Evolutionary conservation across 306 rosid genomes (phyloP).

Genomic region (Oemleria cerasiformis): DNA sequence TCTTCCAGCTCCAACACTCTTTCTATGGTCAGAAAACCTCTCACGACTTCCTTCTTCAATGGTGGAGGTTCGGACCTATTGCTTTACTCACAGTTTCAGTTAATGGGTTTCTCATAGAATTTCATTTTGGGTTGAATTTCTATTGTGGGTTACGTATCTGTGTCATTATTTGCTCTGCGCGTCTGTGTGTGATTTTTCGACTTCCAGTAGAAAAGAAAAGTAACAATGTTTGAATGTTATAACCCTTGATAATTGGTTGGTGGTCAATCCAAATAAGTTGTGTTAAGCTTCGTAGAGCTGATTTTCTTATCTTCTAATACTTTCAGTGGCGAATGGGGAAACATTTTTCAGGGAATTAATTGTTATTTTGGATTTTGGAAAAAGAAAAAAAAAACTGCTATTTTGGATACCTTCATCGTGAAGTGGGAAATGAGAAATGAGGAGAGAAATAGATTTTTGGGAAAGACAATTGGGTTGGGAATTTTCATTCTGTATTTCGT

Average conservation of each 20-base stretch:
- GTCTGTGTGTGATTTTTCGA: background rate
- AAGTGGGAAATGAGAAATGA: background rate
- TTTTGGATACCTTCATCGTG: background rate
- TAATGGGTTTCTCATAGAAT: background rate
- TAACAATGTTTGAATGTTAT: background rate
- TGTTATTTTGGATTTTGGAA: too few relatives aligned
- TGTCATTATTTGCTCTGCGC: background rate
- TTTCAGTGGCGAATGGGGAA: background rate
- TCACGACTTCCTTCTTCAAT: slow-evolving; percentile 54
- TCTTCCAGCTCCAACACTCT: slow-evolving; percentile 44
- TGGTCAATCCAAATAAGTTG: background rate
- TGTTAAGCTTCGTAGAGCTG: background rate
- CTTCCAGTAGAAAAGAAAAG: background rate
- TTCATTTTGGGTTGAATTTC: background rate
- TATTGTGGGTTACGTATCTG: background rate
- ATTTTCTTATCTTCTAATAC: background rate
- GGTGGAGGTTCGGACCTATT: slow-evolving; percentile 34
- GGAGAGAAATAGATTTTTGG: background rate
- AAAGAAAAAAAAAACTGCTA: too few relatives aligned
- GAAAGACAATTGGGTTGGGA: background rate
- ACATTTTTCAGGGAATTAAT: background rate
- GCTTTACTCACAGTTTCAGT: background rate
- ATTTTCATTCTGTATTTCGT: background rate
- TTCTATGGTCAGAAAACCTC: slow-evolving; percentile 46
- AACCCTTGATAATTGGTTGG: background rate